A percentile compares a stretch with the other conserved stretches of the same genome.
phyloP scores from a whole-genome alignment of 2,329 filamentous ascomycete genomes.

The Colletotrichum gigasporum region DNA sequence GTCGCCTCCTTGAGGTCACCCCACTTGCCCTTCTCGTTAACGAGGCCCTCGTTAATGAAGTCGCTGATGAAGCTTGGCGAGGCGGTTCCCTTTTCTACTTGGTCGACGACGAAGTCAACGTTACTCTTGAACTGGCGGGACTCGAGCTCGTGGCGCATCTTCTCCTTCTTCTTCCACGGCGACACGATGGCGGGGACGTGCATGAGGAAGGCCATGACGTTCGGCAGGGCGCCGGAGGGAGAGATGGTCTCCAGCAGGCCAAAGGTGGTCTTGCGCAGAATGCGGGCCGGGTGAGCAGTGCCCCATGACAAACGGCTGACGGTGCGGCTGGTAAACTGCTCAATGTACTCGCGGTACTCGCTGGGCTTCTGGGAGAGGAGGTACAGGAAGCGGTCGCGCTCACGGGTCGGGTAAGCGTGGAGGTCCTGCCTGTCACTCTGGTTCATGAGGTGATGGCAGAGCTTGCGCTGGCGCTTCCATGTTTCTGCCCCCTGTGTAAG shows the following conservation, averaged over 20 bases:
- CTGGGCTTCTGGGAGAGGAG: conserved; percentile 48
- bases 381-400: conserved; percentile 57
- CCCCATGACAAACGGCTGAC: conserved; percentile 57
- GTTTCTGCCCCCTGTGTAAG: conserved; percentile 43
- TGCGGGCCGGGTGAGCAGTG: conserved; percentile 48
- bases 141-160: conserved; percentile 49
- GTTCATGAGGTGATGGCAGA: conserved; percentile 54
- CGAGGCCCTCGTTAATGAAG: conserved; percentile 46
- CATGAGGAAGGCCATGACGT: conserved; percentile 48
- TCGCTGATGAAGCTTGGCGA: conserved; percentile 53
- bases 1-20: conserved; percentile 48
- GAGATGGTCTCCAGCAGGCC: conserved; percentile 56
- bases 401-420: conserved; percentile 52
- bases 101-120: conserved; percentile 46
- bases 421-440: conserved; percentile 45
- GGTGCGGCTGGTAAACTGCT: conserved; percentile 57
- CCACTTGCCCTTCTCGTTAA: conserved; percentile 39
- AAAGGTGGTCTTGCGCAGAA: conserved; percentile 54
- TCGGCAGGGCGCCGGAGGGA: conserved; percentile 54
- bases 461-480: conserved; percentile 59
- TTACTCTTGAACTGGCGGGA: conserved; percentile 47
- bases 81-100: conserved; percentile 42
- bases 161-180: conserved; percentile 57
- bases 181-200: conserved; percentile 49
- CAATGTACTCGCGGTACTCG: conserved; percentile 56